phyloP scores from a whole-genome alignment of 2,329 filamentous ascomycete genomes.

The Aureobasidium sp. region DNA sequence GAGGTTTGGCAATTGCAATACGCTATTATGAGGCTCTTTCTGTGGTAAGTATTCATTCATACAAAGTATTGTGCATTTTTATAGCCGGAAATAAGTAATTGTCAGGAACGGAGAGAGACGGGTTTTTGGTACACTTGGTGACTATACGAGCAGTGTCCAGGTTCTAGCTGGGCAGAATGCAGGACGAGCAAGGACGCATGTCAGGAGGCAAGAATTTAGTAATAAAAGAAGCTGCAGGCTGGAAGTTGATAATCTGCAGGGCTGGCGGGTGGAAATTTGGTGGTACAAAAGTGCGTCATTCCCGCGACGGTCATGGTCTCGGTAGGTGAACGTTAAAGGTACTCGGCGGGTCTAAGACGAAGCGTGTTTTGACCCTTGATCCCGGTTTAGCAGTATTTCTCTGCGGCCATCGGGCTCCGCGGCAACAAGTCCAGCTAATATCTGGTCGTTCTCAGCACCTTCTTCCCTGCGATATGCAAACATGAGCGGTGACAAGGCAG shows the following conservation, averaged over 20 bases:
- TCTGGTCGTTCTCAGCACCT: neutral
- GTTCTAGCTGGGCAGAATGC: neutral
- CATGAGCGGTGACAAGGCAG: neutral
- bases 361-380: slow-evolving; percentile 11
- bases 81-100: too few relatives aligned
- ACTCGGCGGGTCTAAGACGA: neutral
- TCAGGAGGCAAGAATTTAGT: neutral
- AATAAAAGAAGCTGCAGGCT: neutral
- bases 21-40: too few relatives aligned
- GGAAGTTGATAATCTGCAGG: neutral
- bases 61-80: too few relatives aligned
- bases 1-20: too few relatives aligned
- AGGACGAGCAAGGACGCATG: neutral
- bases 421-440: neutral
- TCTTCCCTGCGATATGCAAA: neutral
- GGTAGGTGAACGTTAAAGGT: neutral
- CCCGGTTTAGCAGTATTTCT: neutral
- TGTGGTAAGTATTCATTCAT: too few relatives aligned
- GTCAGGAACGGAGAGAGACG: too few relatives aligned
- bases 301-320: neutral
- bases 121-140: too few relatives aligned
- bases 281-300: slow-evolving; percentile 1
- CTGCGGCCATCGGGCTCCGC: neutral
- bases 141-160: too few relatives aligned
- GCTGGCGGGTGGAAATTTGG: neutral